Base-by-base conservation (phyloP, 2,329 filamentous ascomycete species). In the Exophiala mesophila region DNA sequence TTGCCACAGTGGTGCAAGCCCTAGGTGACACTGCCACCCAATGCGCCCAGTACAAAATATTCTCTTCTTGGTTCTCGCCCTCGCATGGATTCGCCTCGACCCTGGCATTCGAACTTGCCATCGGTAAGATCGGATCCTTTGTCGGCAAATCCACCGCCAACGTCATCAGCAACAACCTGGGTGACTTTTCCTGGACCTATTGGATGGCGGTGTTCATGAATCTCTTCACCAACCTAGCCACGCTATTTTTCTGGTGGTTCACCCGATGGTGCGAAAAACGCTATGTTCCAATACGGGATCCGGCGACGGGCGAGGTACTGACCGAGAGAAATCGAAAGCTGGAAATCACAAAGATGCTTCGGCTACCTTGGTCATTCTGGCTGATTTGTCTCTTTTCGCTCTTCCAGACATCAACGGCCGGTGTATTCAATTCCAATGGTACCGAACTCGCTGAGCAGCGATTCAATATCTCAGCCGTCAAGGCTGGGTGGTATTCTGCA, bases 181-280 rank as follows among this genome's bases (percentile, higher is more conserved):
- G 12, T 26, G 12, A 81, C 52, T 82, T 82, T 33, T 71, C 71
- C 39, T 81, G 77, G 75, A 74, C 75, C 0, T 81, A 73, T 54
- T 81, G 78, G 78, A 72, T 72, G 7, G 69, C 86, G 0, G 76
- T 82, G 0, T 76, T 78, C 52, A 80, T 81, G 73, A 80, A 81
- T 44, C 44, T 82, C 2, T 81, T 82, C 48, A 80, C 77, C 6
- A 81, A 82, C 40, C 55, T 70, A 0, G 66, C 70, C 1, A 79
- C 76, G 0, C 39, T 68, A 0, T 59, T 65, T 7, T 81, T 80
- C 57, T 79, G 69, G 62, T 68, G 69, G 51, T 80, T 81, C 54
- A 77, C 69, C 0, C 64, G 65, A 7, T 73, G 71, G 57, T 71
- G 69, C 28, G 67, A 72, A 21, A 64, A 64, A 17, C 65, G 64